Percentiles rank a stretch among this genome's conserved stretches.
Conservation (phyloP, 2,329 filamentous ascomycete species). For the Cladosporium sp. region DNA sequence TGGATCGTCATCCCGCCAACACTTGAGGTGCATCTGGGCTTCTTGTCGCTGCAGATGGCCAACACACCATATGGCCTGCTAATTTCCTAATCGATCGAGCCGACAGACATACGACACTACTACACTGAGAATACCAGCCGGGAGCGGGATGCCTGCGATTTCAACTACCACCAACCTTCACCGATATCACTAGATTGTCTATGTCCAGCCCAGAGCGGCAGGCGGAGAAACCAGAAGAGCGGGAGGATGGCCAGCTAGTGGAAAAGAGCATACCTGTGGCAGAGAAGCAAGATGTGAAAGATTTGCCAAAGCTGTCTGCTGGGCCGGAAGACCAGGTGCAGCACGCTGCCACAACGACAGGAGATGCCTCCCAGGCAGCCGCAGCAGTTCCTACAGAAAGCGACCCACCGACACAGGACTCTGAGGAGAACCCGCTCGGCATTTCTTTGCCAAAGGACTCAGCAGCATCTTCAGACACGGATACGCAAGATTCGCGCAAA, state of each 20-base stretch:
- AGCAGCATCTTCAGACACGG: background rate
- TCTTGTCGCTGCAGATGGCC: background rate
- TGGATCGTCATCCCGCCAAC: slow-evolving; percentile 19
- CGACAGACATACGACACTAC: background rate
- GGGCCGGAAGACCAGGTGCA: slow-evolving; percentile 20
- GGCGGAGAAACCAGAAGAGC: slow-evolving; percentile 22
- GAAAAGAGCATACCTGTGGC: background rate
- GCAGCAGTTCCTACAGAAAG: background rate
- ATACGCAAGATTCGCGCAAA: background rate
- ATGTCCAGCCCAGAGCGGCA: slow-evolving; percentile 30
- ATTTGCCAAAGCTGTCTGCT: background rate
- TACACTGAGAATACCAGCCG: background rate
- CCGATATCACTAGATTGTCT: slow-evolving; percentile 22
- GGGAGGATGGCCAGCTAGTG: slow-evolving; percentile 24
- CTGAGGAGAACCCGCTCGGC: background rate
- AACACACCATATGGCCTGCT: background rate
- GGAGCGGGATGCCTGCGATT: slow-evolving; percentile 12
- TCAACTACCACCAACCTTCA: slow-evolving; percentile 1
- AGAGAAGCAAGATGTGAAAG: background rate
- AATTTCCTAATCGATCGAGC: slow-evolving; percentile 1
- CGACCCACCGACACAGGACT: background rate
- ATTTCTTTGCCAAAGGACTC: background rate
- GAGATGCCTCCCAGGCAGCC: slow-evolving; percentile 21
- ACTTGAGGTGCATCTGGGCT: slow-evolving; percentile 2
- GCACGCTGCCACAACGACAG: slow-evolving; percentile 9